Percentiles rank a stretch among this genome's conserved stretches.
Conservation (phyloP, 768 basidiomycete species). For the Leccinum longicurvipes region DNA sequence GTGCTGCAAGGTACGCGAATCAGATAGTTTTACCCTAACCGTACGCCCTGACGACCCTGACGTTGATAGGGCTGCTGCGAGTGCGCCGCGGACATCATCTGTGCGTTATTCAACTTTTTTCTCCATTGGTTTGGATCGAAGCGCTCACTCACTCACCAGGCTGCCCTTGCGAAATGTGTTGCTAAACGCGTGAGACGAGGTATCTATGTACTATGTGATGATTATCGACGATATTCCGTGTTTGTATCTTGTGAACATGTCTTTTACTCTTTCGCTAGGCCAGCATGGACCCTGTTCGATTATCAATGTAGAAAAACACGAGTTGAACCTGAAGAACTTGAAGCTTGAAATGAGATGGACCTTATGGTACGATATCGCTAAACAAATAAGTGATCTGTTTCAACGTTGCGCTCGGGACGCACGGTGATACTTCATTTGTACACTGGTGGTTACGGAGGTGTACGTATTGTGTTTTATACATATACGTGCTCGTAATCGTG, state of each 20-base stretch:
- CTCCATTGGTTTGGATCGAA: neutral
- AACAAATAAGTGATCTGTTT: neutral
- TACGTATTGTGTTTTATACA: neutral
- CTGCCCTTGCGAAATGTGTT: slow-evolving; percentile 80
- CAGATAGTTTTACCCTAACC: neutral
- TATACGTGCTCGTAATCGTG: too few relatives aligned
- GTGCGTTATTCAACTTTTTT: slow-evolving; percentile 39
- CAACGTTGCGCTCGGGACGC: too few relatives aligned
- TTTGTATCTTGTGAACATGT: slow-evolving; percentile 10
- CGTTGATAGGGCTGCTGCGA: slow-evolving; percentile 61
- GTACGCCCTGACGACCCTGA: neutral
- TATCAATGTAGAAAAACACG: neutral
- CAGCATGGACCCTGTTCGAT: too few relatives aligned
- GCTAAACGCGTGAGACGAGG: slow-evolving; percentile 34
- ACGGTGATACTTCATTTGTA: too few relatives aligned
- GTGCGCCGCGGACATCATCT: slow-evolving; percentile 65
- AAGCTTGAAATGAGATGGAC: neutral
- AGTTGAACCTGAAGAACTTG: neutral
- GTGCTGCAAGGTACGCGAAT: slow-evolving; percentile 58
- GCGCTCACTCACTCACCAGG: slow-evolving; percentile 37
- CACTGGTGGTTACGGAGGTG: neutral
- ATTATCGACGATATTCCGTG: neutral
- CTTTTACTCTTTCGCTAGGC: neutral
- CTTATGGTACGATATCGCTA: neutral
- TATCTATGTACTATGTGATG: slow-evolving; percentile 7